Evolutionary conservation across 2,329 filamentous ascomycete genomes (phyloP), one percentile per base, ranked within the genome.

Genomic region (Pyrenophora graminea): DNA sequence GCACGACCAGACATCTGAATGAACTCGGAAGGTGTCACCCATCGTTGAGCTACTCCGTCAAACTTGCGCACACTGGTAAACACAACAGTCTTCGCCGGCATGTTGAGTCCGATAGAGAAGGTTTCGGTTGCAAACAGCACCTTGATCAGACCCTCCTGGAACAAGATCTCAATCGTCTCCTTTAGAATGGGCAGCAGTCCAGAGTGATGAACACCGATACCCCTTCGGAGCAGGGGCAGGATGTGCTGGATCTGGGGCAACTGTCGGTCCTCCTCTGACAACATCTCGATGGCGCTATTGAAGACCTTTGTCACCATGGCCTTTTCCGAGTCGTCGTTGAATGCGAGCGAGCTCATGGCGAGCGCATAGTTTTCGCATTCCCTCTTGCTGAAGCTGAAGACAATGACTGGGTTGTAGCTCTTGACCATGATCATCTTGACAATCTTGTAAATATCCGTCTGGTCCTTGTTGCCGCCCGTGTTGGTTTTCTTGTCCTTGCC

Each of bases 1-100:
- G 94, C 94, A 75, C 94, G 90, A 55, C 94, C 94, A 46, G 94
- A 96, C 94, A 99, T 99, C 72, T 99, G 94, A 45, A 99, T 90
- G 74, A 97, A 99, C 67, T 99, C 94, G 9, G 91, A 96, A 1
- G 91, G 91, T 0, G 92, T 97, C 17, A 97, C 83, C 75, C 92
- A 95, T 58, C 93, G 84, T 63, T 85, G 84, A 52, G 83, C 81
- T 6, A 86, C 82, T 50, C 95, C 95, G 69, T 99, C 94, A 70
- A 92, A 99, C 70, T 99, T 99, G 45, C 89, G 89, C 8, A 99
- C 91, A 61, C 89, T 92, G 0, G 94, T 97, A 74, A 99, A 99
- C n/a, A 99, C 92, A 1, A 99, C 94, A 1, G 94, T 99, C 79
- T 97, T 97, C 21, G 94, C 94, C 61, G 94, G 94, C 94, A 99